phyloP scores from a whole-genome alignment of 2,329 filamentous ascomycete genomes.

The Dactylellina haptotyla region DNA sequence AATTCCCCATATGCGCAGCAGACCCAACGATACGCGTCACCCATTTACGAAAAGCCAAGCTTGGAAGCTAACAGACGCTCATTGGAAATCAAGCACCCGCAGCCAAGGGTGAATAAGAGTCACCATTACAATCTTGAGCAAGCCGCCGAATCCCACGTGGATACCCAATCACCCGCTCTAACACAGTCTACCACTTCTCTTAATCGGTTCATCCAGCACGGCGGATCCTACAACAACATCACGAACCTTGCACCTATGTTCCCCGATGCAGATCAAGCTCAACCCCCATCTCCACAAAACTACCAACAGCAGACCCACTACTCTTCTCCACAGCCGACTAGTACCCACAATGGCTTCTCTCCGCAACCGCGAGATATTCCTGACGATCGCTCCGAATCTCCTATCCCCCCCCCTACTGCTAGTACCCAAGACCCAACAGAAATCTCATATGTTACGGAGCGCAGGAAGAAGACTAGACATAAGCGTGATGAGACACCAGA shows the following conservation, averaged over 20 bases:
- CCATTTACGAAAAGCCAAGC: conserved; percentile 57
- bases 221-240: conserved; percentile 52
- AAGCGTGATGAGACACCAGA: conserved; percentile 50
- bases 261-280: conserved; percentile 34
- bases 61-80: conserved; percentile 58
- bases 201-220: conserved; percentile 49
- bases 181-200: conserved; percentile 47
- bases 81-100: conserved; percentile 58
- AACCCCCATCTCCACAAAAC: conserved; percentile 9
- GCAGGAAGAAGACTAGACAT: conserved; percentile 49
- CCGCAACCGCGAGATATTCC: conserved; percentile 5
- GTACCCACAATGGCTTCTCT: conserved; percentile 9
- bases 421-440: conserved; percentile 23
- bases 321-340: conserved; percentile 32
- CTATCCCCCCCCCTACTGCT: conserved; percentile 22
- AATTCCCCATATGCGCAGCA: conserved; percentile 55
- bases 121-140: conserved; percentile 56
- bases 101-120: conserved; percentile 56
- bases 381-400: conserved; percentile 24
- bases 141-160: conserved; percentile 46
- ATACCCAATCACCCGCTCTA: conserved; percentile 44
- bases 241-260: conserved; percentile 47
- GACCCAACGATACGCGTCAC: conserved; percentile 38
- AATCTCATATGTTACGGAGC: conserved; percentile 38
- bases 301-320: conserved; percentile 31